Evolutionary conservation across 306 rosid genomes (phyloP), one percentile per base, ranked within the genome.

Genomic region (Vigna reflexopilosa): DNA sequence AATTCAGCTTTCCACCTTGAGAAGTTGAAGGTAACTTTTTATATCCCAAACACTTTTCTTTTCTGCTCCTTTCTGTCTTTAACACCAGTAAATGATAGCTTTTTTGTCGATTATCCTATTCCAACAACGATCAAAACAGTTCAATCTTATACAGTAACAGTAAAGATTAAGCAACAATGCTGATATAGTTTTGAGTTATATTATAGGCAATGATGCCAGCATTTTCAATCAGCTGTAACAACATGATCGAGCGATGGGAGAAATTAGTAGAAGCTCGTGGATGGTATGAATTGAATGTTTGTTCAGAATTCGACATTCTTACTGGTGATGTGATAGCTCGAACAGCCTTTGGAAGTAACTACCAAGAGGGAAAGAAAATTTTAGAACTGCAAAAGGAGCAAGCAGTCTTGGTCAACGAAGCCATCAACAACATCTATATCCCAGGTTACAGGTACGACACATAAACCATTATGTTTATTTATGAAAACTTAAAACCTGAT

Each of bases 271-370:
- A 59, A 28, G 11, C 40, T 2, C 0, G 14, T 5, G 66, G 66
- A 26, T 59, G 19, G 40, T 59, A 8, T 59, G 66, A 59, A 59
- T 14, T 59, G 17, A 38, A 59, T 59, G 66, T 28, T 59, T 12
- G 19, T 59, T 13, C 42, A 59, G 66, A 59, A 59, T 59, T 59
- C 42, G 20, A 59, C 2, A n/a, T 28, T 59, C 66, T 59, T 14
- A 28, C 66, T 1, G 66, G 42, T 26, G 66, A 59, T 59, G 42
- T 28, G 4, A 59, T 59, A 13, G 42, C 66, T 59, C 66, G 66
- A 59, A 59, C 66, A 24, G 66, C 66, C 38, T 59, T 59, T 14
- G 66, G 66, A 59, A 59, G 42, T 8, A 59, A 40, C 66, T 59
- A 59, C 20, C 42, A 26, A 59, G 66, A 59, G 42, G 66, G 66